A percentile compares a stretch with the other conserved stretches of the same genome.
These are phyloP conservation scores for Coniella lustricola DNA, from an alignment of 2,329 filamentous ascomycete genomes.

Conservation along the genomic window DNA sequence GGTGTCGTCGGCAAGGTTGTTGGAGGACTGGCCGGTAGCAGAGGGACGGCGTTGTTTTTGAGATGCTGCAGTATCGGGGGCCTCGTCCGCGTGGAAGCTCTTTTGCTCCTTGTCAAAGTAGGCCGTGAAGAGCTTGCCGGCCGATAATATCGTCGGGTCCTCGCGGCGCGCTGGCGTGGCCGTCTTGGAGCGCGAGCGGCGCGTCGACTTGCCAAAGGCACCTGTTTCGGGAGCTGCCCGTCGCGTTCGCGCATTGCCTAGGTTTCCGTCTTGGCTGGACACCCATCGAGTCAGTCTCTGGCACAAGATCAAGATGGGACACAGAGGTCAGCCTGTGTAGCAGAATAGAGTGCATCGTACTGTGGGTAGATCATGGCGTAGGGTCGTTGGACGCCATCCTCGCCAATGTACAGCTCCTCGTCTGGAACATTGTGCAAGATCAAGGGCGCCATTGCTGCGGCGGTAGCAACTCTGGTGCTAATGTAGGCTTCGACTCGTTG, in stretches of 20 bases:
- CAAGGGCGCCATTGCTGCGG: slow-evolving; percentile 49
- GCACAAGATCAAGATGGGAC: not conserved
- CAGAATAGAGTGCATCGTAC: slow-evolving; percentile 31
- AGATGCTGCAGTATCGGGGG: slow-evolving; percentile 18
- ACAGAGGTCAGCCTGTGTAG: slow-evolving; percentile 10
- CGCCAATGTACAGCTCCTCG: slow-evolving; percentile 59
- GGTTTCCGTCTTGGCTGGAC: slow-evolving; percentile 49
- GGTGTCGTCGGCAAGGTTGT: slow-evolving; percentile 18
- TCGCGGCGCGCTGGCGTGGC: slow-evolving; percentile 52
- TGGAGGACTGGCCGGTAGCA: slow-evolving; percentile 11
- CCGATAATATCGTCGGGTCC: slow-evolving; percentile 54
- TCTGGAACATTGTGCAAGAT: slow-evolving; percentile 64
- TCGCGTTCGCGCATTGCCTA: slow-evolving; percentile 40
- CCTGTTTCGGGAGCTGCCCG: slow-evolving; percentile 53
- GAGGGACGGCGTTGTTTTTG: slow-evolving; percentile 8
- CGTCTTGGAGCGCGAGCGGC: slow-evolving; percentile 55
- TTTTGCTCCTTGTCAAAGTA: slow-evolving; percentile 39
- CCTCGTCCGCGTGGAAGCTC: slow-evolving; percentile 30
- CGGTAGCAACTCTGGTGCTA: not conserved
- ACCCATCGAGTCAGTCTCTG: too few species aligned
- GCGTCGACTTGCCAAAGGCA: slow-evolving; percentile 60
- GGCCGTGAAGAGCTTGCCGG: slow-evolving; percentile 54
- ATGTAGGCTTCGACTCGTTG: too few species aligned
- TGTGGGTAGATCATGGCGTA: slow-evolving; percentile 61
- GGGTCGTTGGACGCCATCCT: slow-evolving; percentile 57